These are phyloP conservation scores for Solanum arcanum DNA, from an alignment of 257 asterid species.

Conservation along the genomic window DNA sequence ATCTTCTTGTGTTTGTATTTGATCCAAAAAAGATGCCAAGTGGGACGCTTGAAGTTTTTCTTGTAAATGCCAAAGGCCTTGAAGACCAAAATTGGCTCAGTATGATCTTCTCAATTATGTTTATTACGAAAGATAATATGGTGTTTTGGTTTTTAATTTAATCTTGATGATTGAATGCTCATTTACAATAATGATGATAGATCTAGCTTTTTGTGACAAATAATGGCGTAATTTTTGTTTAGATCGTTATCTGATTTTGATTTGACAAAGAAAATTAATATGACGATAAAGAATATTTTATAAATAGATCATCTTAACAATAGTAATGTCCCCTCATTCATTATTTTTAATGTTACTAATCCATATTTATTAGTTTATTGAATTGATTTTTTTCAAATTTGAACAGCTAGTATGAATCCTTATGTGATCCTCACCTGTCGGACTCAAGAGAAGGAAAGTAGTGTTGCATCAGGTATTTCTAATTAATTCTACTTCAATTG, in stretches of 20 bases:
- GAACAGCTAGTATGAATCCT: conserved; percentile 59
- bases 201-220: background rate
- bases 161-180: background rate
- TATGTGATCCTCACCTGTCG: conserved; percentile 51
- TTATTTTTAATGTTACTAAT: background rate
- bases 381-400: background rate
- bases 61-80: conserved; percentile 65
- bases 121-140: background rate
- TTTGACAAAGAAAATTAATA: background rate
- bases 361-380: background rate
- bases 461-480: conserved; percentile 48
- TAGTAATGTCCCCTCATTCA: background rate
- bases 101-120: conserved; percentile 10
- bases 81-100: conserved; percentile 46
- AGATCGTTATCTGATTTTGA: background rate
- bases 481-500: background rate
- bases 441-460: conserved; percentile 78
- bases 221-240: background rate
- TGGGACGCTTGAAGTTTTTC: conserved; percentile 79
- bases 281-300: background rate
- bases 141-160: background rate
- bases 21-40: conserved; percentile 36
- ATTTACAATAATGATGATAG: background rate
- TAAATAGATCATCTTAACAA: background rate
- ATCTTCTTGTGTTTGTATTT: background rate